A percentile compares a stretch with the other conserved stretches of the same genome.
phyloP scores from a whole-genome alignment of 768 basidiomycete species.

The Coprinellus aureogranulatus region DNA sequence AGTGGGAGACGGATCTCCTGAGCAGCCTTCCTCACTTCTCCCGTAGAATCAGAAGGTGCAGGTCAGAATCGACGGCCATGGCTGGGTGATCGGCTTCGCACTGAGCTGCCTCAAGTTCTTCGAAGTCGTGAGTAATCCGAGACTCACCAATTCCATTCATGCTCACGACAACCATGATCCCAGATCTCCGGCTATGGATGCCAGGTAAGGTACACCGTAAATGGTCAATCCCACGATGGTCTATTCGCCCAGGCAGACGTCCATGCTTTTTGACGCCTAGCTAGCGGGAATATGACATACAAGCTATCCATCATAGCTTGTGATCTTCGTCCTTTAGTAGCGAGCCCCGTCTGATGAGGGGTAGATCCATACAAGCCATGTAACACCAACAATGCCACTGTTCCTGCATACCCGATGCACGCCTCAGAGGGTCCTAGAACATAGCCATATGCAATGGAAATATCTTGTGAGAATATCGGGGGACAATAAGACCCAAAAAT shows the following conservation, averaged over 20 bases:
- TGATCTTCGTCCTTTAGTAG: no score
- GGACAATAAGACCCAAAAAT: no score
- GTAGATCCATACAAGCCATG: no score
- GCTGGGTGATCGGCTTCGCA: conserved; percentile 21
- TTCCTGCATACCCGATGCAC: no score
- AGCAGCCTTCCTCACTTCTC: neutral
- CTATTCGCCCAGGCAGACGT: conserved; percentile 3
- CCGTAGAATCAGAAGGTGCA: conserved; percentile 16
- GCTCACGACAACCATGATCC: neutral
- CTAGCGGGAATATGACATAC: no score
- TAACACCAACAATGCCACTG: no score
- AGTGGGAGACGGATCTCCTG: no score
- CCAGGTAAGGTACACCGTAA: conserved; percentile 2
- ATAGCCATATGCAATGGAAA: no score
- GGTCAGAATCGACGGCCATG: conserved; percentile 16
- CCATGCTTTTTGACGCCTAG: neutral
- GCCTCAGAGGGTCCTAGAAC: no score
- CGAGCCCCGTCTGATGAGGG: no score
- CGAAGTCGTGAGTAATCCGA: conserved; percentile 10
- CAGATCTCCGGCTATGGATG: conserved; percentile 8
- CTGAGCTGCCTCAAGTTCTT: conserved; percentile 15
- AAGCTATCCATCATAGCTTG: no score
- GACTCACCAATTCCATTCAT: neutral
- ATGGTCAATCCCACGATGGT: neutral
- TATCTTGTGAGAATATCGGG: neutral